These are phyloP conservation scores for Gnaphalium uliginosum DNA, from an alignment of 129 eudicot genomes.

Conservation along the genomic window DNA sequence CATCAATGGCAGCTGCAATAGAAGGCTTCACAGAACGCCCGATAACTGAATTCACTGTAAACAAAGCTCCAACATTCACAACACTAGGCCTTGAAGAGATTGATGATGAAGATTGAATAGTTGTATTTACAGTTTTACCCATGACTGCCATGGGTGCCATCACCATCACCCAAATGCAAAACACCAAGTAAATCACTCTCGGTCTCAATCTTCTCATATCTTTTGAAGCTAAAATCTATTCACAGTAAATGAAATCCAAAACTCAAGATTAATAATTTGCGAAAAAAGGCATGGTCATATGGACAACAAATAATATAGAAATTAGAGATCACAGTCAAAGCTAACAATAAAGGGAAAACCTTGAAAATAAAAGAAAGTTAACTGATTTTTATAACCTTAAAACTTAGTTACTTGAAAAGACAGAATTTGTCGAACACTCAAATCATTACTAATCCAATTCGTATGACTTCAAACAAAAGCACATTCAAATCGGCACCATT, in stretches of 20 bases:
- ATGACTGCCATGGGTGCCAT: conserved; percentile 21
- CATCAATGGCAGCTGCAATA: conserved; percentile 65
- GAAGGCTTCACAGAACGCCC: conserved; percentile 73
- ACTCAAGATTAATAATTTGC: not conserved
- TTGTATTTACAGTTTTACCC: conserved; percentile 35
- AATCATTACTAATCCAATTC: not conserved
- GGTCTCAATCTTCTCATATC: conserved; percentile 16
- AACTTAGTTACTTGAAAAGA: not conserved
- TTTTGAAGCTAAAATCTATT: not conserved
- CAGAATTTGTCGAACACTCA: too few relatives aligned
- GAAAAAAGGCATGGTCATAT: not conserved
- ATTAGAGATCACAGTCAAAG: not conserved
- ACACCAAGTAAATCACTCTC: conserved; percentile 1
- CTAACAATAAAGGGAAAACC: not conserved
- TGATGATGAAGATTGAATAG: conserved; percentile 22
- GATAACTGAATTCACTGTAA: conserved; percentile 62
- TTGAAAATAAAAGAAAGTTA: not conserved
- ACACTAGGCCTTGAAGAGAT: conserved; percentile 13
- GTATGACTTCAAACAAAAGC: too few relatives aligned
- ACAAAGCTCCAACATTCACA: conserved; percentile 70
- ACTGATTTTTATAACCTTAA: too few relatives aligned
- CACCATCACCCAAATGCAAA: conserved; percentile 24
- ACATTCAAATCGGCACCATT: too few relatives aligned
- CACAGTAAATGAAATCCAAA: not conserved
- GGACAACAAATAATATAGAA: not conserved